Percentiles rank a stretch among this genome's conserved stretches.
Evolutionary conservation across 768 basidiomycete species (phyloP).

Genomic region (Tulasnella sp.): DNA sequence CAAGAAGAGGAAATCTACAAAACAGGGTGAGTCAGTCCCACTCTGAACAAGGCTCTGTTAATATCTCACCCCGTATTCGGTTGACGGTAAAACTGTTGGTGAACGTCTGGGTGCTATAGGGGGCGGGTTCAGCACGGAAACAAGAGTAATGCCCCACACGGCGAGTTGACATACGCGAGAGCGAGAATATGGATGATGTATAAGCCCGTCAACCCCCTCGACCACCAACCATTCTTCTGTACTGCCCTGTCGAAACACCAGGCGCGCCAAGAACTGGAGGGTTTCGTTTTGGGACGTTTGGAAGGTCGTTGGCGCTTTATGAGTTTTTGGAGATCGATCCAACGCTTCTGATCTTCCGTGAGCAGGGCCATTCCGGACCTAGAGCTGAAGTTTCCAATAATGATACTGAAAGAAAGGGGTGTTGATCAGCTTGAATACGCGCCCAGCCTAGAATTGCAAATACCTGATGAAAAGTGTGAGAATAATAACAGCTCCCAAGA

Average conservation of each 20-base stretch:
- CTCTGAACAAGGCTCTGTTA: not conserved
- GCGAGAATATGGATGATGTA: conserved; percentile 78
- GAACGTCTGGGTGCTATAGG: conserved; percentile 75
- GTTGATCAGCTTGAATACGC: conserved; percentile 13
- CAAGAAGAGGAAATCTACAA: conserved; percentile 73
- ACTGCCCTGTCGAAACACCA: conserved; percentile 95
- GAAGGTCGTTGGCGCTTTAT: conserved; percentile 84
- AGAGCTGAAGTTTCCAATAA: conserved; percentile 87
- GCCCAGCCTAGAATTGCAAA: conserved; percentile 30
- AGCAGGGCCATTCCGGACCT: conserved; percentile 83
- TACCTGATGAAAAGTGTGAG: conserved; percentile 88
- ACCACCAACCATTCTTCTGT: conserved; percentile 92
- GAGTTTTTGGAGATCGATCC: conserved; percentile 89
- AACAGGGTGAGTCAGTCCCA: not conserved
- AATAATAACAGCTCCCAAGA: conserved; percentile 85
- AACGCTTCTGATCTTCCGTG: conserved; percentile 83
- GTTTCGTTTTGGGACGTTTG: conserved; percentile 65
- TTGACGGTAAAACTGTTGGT: conserved; percentile 49
- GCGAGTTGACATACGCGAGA: conserved; percentile 59
- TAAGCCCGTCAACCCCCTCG: conserved; percentile 67
- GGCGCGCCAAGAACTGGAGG: conserved; percentile 50
- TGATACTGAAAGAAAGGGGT: conserved; percentile 57
- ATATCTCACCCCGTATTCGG: conserved; percentile 53
- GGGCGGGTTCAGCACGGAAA: not conserved
- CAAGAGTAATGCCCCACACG: not conserved